Evolutionary conservation across 371 early-diverging fungal genomes (phyloP), one percentile per base, ranked within the genome.

Genomic region (Lichtheimia corymbifera): DNA sequence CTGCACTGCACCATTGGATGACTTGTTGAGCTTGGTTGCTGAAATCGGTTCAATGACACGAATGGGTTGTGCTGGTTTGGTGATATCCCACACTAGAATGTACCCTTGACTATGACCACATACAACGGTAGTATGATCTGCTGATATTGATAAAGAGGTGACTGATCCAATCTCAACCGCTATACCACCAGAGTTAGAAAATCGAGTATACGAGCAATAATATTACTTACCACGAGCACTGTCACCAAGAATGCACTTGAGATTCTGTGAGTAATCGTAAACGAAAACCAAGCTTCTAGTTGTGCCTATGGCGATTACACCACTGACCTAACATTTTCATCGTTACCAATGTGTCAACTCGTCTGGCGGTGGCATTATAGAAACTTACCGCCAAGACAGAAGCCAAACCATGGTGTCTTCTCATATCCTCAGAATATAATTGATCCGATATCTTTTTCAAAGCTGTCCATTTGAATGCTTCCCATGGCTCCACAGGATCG

Each of bases 381-480:
- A 44, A 43, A 64, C 80, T 67, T 28, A 88, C 88, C 27, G 83
- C 71, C 51, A 88, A 66, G 5, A 83, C 84, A 2, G 88, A 84
- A 15, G 84, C 83, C 6, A 83, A 70, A 0, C 91, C 91, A 59
- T 77, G 71, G 57, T 70, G 80, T 42, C 76, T 70, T 18, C 73
- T 82, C 53, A 85, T 81, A 3, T 77, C 79, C 18, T 84, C 82
- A 1, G 89, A 84, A 54, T 85, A 84, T 5, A 92, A 65, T 20
- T 88, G 85, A 40, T 88, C 83, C 6, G 91, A 88, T 17, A 93
- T 75, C 59, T 82, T 84, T 3, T 75, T 62, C 20, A 93, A 68
- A 1, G 85, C 83, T 3, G 88, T 88, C 93, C 92, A 93, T 63
- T 83, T 73, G 52, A 93, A 88, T 20, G 90, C 84, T 61, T 91